A percentile compares a stretch with the other conserved stretches of the same genome.
Conservation (phyloP, 768 basidiomycete genomes). For the Amanita jacksonii region DNA sequence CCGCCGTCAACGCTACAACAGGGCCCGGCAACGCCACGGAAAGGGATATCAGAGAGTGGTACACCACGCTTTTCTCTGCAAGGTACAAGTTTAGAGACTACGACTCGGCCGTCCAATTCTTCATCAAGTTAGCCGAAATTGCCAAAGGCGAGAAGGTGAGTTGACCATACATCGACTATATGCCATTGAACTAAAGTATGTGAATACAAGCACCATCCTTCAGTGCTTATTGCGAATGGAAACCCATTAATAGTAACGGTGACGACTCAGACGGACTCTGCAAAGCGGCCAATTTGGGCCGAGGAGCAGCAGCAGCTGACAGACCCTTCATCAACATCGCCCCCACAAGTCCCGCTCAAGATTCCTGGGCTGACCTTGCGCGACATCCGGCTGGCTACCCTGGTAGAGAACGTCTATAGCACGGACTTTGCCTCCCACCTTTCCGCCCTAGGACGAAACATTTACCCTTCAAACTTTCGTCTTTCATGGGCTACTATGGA, state of each 20-base stretch:
- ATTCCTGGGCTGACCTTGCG: constrained; percentile 6
- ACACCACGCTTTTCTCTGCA: constrained; percentile 6
- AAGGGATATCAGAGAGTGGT: background rate
- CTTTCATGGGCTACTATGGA: constrained; percentile 7
- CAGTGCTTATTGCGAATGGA: constrained; percentile 3
- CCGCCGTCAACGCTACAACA: background rate
- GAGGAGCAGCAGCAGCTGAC: background rate
- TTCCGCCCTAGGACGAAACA: constrained; percentile 1
- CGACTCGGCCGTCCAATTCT: constrained; percentile 4
- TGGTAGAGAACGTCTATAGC: constrained; percentile 4
- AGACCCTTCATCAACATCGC: background rate
- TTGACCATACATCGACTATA: background rate
- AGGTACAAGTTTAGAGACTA: constrained; percentile 5
- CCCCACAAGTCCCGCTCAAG: background rate
- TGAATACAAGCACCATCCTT: constrained; percentile 5
- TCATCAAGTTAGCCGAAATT: background rate
- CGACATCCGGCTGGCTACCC: constrained; percentile 7
- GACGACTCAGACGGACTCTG: constrained; percentile 7
- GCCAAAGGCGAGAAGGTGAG: constrained; percentile 5
- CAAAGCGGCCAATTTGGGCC: constrained; percentile 4
- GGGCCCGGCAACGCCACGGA: background rate
- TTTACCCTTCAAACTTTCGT: constrained; percentile 8
- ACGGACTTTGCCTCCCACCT: constrained; percentile 1
- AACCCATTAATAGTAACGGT: constrained; percentile 5
- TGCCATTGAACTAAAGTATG: background rate